Evolutionary conservation across 176 grass and related monocot species (phyloP).

Genomic region (Chrysopogon serrulatus): DNA sequence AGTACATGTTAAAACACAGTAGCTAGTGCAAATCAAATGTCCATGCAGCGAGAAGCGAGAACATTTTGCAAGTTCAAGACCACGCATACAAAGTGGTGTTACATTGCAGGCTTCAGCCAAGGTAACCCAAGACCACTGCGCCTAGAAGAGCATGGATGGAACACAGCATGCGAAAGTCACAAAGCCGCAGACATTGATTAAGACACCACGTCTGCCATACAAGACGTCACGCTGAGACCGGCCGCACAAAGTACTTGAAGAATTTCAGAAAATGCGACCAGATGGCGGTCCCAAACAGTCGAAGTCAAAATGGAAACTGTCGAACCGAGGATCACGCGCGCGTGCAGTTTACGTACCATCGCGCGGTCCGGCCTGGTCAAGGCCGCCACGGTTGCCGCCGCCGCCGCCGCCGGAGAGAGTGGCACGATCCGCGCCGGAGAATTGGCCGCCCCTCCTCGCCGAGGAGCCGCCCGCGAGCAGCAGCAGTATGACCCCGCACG

Average conservation of each 20-base stretch:
- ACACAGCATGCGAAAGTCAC: neutral
- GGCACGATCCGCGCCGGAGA: neutral
- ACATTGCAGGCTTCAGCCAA: neutral
- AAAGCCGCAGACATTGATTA: neutral
- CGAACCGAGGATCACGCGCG: neutral
- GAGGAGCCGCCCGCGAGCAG: slow-evolving; percentile 39
- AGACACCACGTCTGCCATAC: neutral
- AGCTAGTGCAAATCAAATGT: neutral
- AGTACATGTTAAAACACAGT: neutral
- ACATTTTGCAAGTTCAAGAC: neutral
- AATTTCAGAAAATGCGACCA: neutral
- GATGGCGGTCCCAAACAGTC: neutral
- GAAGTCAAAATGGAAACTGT: neutral
- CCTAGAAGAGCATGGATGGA: neutral
- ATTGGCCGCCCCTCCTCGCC: slow-evolving; percentile 18
- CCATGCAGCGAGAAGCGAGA: neutral
- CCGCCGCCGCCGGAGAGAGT: neutral
- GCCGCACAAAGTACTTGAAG: neutral
- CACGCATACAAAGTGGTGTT: neutral
- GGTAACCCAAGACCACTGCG: neutral
- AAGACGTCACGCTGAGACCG: neutral
- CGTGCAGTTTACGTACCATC: neutral
- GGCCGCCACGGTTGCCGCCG: neutral
- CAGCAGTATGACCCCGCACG: slow-evolving; percentile 8
- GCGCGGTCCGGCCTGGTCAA: neutral